These are phyloP conservation scores for Phaeoacremonium minimum DNA, from an alignment of 2,329 filamentous ascomycete genomes.

Conservation along the genomic window DNA sequence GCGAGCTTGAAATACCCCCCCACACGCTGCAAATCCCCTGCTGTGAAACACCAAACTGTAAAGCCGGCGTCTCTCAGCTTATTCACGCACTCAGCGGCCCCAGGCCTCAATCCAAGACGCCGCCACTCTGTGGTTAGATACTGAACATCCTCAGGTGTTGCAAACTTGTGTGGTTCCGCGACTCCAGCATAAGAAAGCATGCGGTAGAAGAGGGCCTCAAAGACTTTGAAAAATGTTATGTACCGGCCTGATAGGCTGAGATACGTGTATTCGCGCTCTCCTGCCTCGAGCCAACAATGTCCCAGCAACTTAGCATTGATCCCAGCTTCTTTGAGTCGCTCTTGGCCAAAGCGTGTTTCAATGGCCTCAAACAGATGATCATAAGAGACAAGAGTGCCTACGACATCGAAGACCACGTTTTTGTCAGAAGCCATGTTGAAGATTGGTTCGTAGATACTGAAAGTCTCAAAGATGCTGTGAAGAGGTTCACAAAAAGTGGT, in stretches of 20 bases:
- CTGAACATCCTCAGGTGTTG: slow-evolving; percentile 31
- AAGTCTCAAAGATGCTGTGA: no score
- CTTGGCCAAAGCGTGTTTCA: slow-evolving; percentile 30
- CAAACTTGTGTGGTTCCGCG: slow-evolving; percentile 28
- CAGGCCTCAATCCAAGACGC: slow-evolving; percentile 24
- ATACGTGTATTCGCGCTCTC: slow-evolving; percentile 42
- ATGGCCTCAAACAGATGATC: slow-evolving; percentile 33
- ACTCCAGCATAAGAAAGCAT: slow-evolving; percentile 34
- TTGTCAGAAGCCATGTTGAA: slow-evolving; percentile 18
- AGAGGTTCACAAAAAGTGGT: no score
- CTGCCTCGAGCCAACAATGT: slow-evolving; percentile 35
- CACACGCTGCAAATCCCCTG: slow-evolving; percentile 40
- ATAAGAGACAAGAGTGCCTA: slow-evolving; percentile 40
- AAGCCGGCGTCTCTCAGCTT: slow-evolving; percentile 38
- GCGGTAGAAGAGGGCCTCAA: slow-evolving; percentile 37
- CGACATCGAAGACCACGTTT: slow-evolving; percentile 40
- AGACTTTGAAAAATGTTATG: slow-evolving; percentile 29
- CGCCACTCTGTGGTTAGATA: slow-evolving; percentile 28
- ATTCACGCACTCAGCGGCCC: slow-evolving; percentile 29
- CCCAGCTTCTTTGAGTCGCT: slow-evolving; percentile 24
- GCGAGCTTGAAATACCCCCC: slow-evolving; percentile 41
- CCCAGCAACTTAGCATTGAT: slow-evolving; percentile 34
- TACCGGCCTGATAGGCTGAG: slow-evolving; percentile 35
- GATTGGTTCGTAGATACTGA: neutral
- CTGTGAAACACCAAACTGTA: slow-evolving; percentile 47